Conservation (phyloP, 176 grass and related monocot species). For the Luzula sylvatica region DNA sequence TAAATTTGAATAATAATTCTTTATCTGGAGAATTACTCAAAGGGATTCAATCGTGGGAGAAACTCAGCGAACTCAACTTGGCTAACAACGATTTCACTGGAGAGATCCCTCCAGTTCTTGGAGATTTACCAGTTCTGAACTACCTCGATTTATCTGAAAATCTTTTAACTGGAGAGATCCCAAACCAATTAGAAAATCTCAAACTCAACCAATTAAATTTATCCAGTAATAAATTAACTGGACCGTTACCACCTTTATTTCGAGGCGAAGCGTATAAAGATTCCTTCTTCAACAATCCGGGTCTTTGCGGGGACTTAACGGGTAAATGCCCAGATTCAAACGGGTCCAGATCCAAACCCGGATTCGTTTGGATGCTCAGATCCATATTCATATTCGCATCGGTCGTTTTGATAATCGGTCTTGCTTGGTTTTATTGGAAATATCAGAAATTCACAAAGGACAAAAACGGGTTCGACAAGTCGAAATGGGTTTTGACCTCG, state of each 20-base stretch:
- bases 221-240: slow-evolving; percentile 59
- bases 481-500: slow-evolving; percentile 70
- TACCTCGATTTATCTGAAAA: slow-evolving; percentile 85
- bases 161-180: slow-evolving; percentile 43
- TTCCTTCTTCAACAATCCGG: slow-evolving; percentile 71
- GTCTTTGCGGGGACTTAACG: slow-evolving; percentile 35
- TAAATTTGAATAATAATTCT: slow-evolving; percentile 61
- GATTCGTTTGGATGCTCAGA: slow-evolving; percentile 43
- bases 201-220: slow-evolving; percentile 82
- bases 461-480: slow-evolving; percentile 33
- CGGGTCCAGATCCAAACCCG: not conserved
- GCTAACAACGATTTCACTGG: slow-evolving; percentile 47
- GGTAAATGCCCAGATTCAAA: slow-evolving; percentile 24
- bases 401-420: slow-evolving; percentile 30
- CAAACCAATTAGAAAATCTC: slow-evolving; percentile 63
- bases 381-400: slow-evolving; percentile 48
- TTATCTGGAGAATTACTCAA: slow-evolving; percentile 61
- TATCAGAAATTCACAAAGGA: slow-evolving; percentile 38
- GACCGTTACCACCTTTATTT: slow-evolving; percentile 52
- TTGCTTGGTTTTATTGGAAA: slow-evolving; percentile 57
- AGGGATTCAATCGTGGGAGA: slow-evolving; percentile 53
- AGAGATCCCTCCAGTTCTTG: slow-evolving; percentile 69
- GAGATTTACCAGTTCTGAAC: slow-evolving; percentile 70
- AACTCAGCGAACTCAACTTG: slow-evolving; percentile 74
- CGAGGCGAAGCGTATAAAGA: slow-evolving; percentile 31